phyloP scores from a whole-genome alignment of 2,329 filamentous ascomycete species.

The Colletotrichum echinochloae region DNA sequence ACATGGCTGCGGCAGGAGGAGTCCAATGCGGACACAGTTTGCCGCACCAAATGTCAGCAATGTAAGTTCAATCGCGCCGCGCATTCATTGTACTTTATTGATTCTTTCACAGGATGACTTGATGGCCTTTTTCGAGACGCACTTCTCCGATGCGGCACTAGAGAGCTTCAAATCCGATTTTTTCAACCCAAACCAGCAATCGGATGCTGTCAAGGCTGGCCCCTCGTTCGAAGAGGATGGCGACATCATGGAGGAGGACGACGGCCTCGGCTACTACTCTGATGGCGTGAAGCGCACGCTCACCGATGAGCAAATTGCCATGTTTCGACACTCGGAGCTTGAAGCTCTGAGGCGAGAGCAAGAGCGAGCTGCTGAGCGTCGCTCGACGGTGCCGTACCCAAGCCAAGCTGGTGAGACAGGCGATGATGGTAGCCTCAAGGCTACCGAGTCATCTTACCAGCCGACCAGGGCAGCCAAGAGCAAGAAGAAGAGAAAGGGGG shows the following conservation, averaged over 20 bases:
- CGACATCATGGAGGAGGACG: conserved; percentile 64
- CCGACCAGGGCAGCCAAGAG: conserved; percentile 43
- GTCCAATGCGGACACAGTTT: conserved; percentile 1
- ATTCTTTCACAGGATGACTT: conserved; percentile 66
- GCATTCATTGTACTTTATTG: conserved; percentile 25
- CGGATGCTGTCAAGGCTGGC: conserved; percentile 43
- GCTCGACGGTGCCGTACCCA: background rate
- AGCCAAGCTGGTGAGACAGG: conserved; percentile 50
- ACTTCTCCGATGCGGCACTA: conserved; percentile 66
- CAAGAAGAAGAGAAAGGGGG: conserved; percentile 55
- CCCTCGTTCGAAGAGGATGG: conserved; percentile 44
- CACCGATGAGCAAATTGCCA: conserved; percentile 90
- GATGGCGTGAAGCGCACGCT: conserved; percentile 91
- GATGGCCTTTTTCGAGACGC: conserved; percentile 66
- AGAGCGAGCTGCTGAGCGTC: conserved; percentile 49
- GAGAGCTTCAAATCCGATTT: conserved; percentile 62
- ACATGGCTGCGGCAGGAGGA: conserved; percentile 9
- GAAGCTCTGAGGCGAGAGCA: conserved; percentile 68
- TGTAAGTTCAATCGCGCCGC: conserved; percentile 18
- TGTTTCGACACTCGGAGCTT: conserved; percentile 91
- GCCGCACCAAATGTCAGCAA: conserved; percentile 31
- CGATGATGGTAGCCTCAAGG: conserved; percentile 41
- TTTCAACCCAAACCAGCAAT: conserved; percentile 48
- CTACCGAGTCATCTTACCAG: conserved; percentile 40
- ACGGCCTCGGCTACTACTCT: conserved; percentile 83